These are phyloP conservation scores for Lyophyllum shimeji DNA, from an alignment of 768 basidiomycete genomes.

Conservation along the genomic window DNA sequence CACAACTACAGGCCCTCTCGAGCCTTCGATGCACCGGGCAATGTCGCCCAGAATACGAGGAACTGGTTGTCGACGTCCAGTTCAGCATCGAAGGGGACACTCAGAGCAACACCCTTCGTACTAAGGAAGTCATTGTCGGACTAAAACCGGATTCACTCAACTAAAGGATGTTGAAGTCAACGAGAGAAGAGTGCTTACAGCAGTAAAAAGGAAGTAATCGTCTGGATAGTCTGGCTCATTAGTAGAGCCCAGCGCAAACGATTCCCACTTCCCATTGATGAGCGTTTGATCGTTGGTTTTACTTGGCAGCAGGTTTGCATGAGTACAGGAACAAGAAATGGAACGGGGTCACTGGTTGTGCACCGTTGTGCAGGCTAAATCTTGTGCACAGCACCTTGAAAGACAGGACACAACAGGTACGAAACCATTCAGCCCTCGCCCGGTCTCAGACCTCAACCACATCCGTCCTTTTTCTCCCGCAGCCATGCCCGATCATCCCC, in stretches of 20 bases:
- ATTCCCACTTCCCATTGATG: conserved; percentile 71
- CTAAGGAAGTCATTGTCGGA: conserved; percentile 65
- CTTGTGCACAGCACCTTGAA: too few species aligned
- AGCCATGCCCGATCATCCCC: too few species aligned
- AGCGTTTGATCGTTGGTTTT: conserved; percentile 49
- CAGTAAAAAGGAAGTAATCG: conserved; percentile 19
- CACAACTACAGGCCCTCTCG: not conserved
- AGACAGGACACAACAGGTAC: too few species aligned
- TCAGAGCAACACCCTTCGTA: conserved; percentile 46
- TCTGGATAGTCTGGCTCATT: conserved; percentile 12
- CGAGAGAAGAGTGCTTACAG: conserved; percentile 6
- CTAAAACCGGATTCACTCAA: conserved; percentile 21
- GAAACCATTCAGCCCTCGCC: too few species aligned
- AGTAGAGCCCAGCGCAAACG: conserved; percentile 42
- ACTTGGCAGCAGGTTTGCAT: conserved; percentile 27
- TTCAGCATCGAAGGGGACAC: conserved; percentile 49
- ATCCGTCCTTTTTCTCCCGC: too few species aligned
- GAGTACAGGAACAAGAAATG: not conserved
- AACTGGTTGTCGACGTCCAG: conserved; percentile 59
- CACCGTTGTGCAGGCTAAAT: conserved; percentile 64
- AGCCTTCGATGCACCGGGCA: conserved; percentile 34
- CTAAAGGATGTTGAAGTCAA: not conserved
- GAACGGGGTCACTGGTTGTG: not conserved
- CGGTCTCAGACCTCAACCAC: too few species aligned
- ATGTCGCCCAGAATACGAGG: conserved; percentile 55